Percentiles rank a stretch among this genome's conserved stretches.
Evolutionary conservation across 768 basidiomycete species (phyloP).

Genomic region (Tylopilus cervinicoccineus): DNA sequence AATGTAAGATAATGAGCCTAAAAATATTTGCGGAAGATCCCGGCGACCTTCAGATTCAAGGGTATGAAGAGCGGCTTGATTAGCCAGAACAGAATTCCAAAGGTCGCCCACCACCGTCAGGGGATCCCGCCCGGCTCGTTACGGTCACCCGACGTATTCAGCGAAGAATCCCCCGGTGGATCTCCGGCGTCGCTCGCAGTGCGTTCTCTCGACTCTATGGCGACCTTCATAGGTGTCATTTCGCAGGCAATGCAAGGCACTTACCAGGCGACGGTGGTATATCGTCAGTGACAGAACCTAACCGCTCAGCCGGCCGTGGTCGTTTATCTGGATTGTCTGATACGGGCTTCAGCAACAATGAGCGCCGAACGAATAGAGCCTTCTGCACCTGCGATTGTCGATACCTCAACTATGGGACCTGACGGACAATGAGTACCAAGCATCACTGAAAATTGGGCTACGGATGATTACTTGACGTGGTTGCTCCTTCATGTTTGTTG

Average conservation of each 20-base stretch:
- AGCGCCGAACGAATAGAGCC: background rate
- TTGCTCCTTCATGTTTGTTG: conserved; percentile 21
- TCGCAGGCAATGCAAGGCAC: conserved; percentile 6
- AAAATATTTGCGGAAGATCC: conserved; percentile 41
- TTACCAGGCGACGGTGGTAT: conserved; percentile 11
- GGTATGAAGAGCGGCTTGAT: conserved; percentile 39
- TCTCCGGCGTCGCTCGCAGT: background rate
- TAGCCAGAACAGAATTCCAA: conserved; percentile 41
- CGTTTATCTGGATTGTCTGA: conserved; percentile 13
- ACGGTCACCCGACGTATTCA: conserved; percentile 10
- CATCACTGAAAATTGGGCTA: background rate
- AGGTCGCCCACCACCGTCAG: conserved; percentile 50
- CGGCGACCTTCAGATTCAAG: conserved; percentile 47
- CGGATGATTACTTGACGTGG: conserved; percentile 22
- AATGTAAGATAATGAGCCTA: conserved; percentile 24
- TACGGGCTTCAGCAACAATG: conserved; percentile 9
- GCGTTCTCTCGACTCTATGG: conserved; percentile 15
- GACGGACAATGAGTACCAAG: conserved; percentile 8
- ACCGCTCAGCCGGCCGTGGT: background rate
- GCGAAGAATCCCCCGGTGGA: conserved; percentile 4
- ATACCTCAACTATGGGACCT: conserved; percentile 24
- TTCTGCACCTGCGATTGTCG: conserved; percentile 17
- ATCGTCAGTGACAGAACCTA: background rate
- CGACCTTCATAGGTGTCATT: conserved; percentile 2
- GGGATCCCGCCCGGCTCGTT: conserved; percentile 24